Percentiles rank a stretch among this genome's conserved stretches.
phyloP scores from a whole-genome alignment of 2,329 filamentous ascomycete genomes.

The Pseudophaeomoniella oleicola region DNA sequence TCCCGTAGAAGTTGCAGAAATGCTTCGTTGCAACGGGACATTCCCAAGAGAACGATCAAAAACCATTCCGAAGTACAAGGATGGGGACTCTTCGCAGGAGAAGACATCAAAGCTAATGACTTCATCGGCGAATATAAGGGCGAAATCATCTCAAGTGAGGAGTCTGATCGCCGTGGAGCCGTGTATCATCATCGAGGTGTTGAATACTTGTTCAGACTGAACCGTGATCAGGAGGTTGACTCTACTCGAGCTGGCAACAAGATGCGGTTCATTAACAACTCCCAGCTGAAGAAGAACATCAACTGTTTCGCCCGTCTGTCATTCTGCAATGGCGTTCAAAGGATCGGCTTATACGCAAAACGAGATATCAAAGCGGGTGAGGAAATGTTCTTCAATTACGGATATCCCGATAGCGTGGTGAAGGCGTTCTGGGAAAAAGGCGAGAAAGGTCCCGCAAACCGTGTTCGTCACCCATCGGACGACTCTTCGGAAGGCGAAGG shows the following conservation, averaged over 20 bases:
- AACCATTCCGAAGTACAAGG: constrained; percentile 51
- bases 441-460: constrained; percentile 3
- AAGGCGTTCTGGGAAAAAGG: constrained; percentile 14
- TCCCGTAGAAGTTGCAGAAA: constrained; percentile 54
- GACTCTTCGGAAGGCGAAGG: background rate
- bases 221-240: constrained; percentile 44
- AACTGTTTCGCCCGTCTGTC: constrained; percentile 55
- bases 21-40: constrained; percentile 53
- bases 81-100: constrained; percentile 60
- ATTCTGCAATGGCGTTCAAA: constrained; percentile 60
- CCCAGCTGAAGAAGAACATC: constrained; percentile 34
- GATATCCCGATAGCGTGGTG: constrained; percentile 25
- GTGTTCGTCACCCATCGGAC: background rate
- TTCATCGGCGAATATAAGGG: constrained; percentile 72
- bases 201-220: constrained; percentile 39
- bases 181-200: constrained; percentile 22
- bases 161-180: constrained; percentile 54
- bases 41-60: constrained; percentile 50
- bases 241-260: constrained; percentile 66
- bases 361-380: constrained; percentile 55
- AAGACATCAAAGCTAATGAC: constrained; percentile 51
- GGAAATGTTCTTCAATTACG: constrained; percentile 73
- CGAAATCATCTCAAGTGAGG: constrained; percentile 56
- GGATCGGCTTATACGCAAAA: constrained; percentile 59
- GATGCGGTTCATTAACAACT: constrained; percentile 72